Conservation (phyloP, 2,329 filamentous ascomycete genomes). For the Aureobasidium sp. region DNA sequence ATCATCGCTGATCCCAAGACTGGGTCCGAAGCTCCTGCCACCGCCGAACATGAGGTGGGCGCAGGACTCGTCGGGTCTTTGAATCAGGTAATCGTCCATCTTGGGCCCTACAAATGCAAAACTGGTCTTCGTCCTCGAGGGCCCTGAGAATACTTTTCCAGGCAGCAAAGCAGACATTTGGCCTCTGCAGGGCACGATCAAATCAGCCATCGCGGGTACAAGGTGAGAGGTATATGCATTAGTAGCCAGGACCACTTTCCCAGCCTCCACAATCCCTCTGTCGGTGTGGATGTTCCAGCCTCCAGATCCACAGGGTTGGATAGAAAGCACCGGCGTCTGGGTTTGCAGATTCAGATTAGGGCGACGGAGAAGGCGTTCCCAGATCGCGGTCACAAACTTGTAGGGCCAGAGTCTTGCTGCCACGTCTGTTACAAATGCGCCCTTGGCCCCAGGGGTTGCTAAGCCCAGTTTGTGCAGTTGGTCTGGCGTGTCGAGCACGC, state of each 20-base stretch:
- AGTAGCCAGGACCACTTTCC: slow-evolving; percentile 64
- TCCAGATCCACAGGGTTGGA: background rate
- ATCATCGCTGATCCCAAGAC: slow-evolving; percentile 54
- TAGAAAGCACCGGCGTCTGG: slow-evolving; percentile 49
- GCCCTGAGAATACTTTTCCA: slow-evolving; percentile 30
- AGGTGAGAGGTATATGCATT: slow-evolving; percentile 78
- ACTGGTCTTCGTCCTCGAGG: slow-evolving; percentile 44
- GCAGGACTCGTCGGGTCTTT: slow-evolving; percentile 42
- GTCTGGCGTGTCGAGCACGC: slow-evolving; percentile 31
- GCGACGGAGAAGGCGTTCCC: slow-evolving; percentile 49
- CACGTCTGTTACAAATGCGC: slow-evolving; percentile 54
- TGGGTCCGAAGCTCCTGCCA: slow-evolving; percentile 48
- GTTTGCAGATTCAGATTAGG: slow-evolving; percentile 62
- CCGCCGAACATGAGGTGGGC: slow-evolving; percentile 64
- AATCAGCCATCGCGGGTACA: slow-evolving; percentile 56
- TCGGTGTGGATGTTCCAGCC: slow-evolving; percentile 47
- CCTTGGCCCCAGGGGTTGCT: slow-evolving; percentile 41
- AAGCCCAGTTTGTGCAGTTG: slow-evolving; percentile 47
- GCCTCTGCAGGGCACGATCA: slow-evolving; percentile 70
- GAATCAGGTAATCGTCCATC: slow-evolving; percentile 64
- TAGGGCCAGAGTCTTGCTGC: slow-evolving; percentile 74
- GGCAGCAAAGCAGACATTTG: slow-evolving; percentile 61
- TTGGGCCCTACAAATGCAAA: slow-evolving; percentile 54
- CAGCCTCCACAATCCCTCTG: slow-evolving; percentile 56
- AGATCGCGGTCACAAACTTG: slow-evolving; percentile 65